phyloP scores from a whole-genome alignment of 345 rosid species.

The Sonneratia caseolaris region DNA sequence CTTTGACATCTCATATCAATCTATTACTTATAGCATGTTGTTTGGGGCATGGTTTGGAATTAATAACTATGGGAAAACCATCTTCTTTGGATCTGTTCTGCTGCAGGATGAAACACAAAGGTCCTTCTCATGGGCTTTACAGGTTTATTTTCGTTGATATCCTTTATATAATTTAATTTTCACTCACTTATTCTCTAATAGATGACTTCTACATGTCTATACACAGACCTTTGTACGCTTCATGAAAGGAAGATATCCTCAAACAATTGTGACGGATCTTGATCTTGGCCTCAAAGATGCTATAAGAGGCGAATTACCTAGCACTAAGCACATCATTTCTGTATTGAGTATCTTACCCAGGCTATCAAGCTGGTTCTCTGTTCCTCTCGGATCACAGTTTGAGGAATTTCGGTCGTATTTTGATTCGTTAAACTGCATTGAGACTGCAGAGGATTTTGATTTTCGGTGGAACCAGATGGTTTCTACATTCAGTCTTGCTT shows the following conservation, averaged over 20 bases:
- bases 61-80: constrained; percentile 53
- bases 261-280: constrained; percentile 72
- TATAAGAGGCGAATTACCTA: constrained; percentile 65
- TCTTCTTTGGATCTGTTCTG: constrained; percentile 71
- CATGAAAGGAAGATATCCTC: constrained; percentile 72
- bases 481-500: constrained; percentile 61
- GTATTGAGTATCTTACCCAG: constrained; percentile 62
- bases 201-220: constrained; percentile 29
- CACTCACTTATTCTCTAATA: constrained; percentile 11
- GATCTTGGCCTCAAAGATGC: constrained; percentile 75
- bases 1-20: constrained; percentile 68
- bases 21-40: constrained; percentile 71
- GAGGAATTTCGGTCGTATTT: constrained; percentile 67
- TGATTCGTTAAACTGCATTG: constrained; percentile 49
- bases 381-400: constrained; percentile 54
- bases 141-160: constrained; percentile 33
- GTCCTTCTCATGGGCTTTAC: constrained; percentile 84
- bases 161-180: constrained; percentile 12
- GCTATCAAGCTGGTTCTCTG: constrained; percentile 81
- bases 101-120: constrained; percentile 65
- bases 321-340: constrained; percentile 59
- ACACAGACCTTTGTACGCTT: constrained; percentile 74
- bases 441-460: constrained; percentile 60
- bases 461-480: constrained; percentile 66
- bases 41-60: constrained; percentile 82